A percentile compares a stretch with the other conserved stretches of the same genome.
Conservation (phyloP, 805 yeast genomes). For the Candida sanyiensis region DNA sequence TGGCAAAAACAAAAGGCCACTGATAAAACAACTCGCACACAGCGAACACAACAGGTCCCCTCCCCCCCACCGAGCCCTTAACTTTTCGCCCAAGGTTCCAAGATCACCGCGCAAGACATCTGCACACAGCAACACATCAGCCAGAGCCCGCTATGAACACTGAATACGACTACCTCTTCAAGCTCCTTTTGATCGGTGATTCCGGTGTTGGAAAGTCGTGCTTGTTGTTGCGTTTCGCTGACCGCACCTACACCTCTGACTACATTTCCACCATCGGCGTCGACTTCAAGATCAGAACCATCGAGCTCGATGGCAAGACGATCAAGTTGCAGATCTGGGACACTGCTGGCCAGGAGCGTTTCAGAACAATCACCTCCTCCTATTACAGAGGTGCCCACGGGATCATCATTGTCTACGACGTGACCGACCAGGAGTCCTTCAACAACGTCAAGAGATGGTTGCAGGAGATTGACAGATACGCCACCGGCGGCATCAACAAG, state of each 20-base stretch:
- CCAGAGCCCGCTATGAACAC: conserved; percentile 52
- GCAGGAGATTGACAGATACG: conserved; percentile 97
- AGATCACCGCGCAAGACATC: too few species aligned
- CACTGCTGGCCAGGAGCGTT: conserved; percentile 98
- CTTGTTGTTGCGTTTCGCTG: conserved; percentile 90
- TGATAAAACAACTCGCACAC: conserved; percentile 3
- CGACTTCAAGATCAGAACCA: conserved; percentile 84
- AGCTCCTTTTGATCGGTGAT: conserved; percentile 91
- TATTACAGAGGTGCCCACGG: conserved; percentile 99
- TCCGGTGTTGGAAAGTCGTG: conserved; percentile 99
- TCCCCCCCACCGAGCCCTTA: background rate
- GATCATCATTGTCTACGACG: conserved; percentile 95
- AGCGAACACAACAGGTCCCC: background rate
- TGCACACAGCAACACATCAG: too few species aligned
- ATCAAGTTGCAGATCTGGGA: conserved; percentile 99
- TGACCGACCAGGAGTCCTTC: conserved; percentile 94
- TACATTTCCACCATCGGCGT: conserved; percentile 98
- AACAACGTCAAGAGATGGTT: conserved; percentile 97
- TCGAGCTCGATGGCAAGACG: conserved; percentile 93
- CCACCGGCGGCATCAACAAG: conserved; percentile 95
- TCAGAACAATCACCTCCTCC: conserved; percentile 94
- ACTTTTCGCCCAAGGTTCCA: too few species aligned
- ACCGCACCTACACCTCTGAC: conserved; percentile 94
- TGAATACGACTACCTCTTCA: conserved; percentile 97
- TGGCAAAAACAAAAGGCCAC: background rate